Base-by-base conservation (phyloP, 2,329 filamentous ascomycete species). In the Teratosphaeria gauchensis region DNA sequence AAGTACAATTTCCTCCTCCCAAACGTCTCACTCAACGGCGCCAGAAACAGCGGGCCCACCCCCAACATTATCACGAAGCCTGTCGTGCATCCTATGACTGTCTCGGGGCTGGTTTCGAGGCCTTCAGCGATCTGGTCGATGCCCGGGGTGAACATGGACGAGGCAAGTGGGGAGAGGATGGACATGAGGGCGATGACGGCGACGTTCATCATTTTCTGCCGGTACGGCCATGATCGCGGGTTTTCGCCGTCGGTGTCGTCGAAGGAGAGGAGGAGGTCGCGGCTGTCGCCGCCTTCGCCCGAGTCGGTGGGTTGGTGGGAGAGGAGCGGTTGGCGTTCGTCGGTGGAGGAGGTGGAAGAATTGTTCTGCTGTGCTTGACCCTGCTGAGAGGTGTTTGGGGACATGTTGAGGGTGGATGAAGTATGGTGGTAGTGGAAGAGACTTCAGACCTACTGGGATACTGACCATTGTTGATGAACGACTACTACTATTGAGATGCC, bases 111-210 rank as follows among this genome's bases (percentile, higher is more conserved):
- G 0, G 76, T 77, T 51, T 76, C 58, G 19, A 81, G 70, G 31
- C 76, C 75, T 53, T 76, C 67, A 2, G 78, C 78, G 51, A 81
- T 81, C 58, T 80, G 75, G 9, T 71, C 66, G 56, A 81, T 80
- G 1, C 77, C 78, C 0, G 78, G 78, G 0, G 78, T 80, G 67
- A 81, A 81, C 77, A 80, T 80, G 46, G 74, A 77, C 21, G 73
- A 76, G 1, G 77, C 77, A 21, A 80, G 71, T 0, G 78, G 77
- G 19, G 75, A 77, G 1, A 80, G 61, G 42, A 80, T 74, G 4
- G 77, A 72, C 78, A 82, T 81, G 42, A 74, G 66, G 4, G 78
- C 77, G 58, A 81, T 80, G 55, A 80, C 75, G 12, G 69, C 72
- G 32, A 81, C 76, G 59, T 82, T 82, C 53, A 72, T 64, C 65